These are phyloP conservation scores for Plantago elongata DNA, from an alignment of 257 asterid species.

Conservation along the genomic window DNA sequence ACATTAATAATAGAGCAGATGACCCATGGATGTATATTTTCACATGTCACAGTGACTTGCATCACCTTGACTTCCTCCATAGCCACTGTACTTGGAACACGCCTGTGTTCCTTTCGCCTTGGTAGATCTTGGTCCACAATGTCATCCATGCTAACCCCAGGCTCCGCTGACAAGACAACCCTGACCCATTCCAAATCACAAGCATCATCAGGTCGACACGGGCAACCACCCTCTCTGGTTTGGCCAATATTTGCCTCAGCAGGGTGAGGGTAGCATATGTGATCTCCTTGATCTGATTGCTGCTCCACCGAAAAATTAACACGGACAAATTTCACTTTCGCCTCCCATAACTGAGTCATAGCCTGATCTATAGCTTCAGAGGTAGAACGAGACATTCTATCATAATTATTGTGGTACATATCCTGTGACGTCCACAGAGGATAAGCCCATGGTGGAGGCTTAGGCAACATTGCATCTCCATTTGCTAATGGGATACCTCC, in stretches of 20 bases:
- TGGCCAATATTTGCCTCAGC: constrained; percentile 31
- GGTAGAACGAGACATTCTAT: constrained; percentile 84
- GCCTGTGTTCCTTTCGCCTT: constrained; percentile 91
- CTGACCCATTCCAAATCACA: constrained; percentile 44
- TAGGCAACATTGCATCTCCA: constrained; percentile 90
- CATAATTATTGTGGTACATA: constrained; percentile 67
- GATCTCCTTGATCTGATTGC: constrained; percentile 19
- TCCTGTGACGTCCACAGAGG: constrained; percentile 84
- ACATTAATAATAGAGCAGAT: constrained; percentile 5
- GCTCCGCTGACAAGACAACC: constrained; percentile 69
- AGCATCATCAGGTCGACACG: constrained; percentile 37
- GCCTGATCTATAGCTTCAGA: constrained; percentile 99
- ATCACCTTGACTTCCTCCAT: constrained; percentile 96
- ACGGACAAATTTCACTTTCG: constrained; percentile 62
- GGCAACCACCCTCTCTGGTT: constrained; percentile 40
- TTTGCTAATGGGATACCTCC: constrained; percentile 98
- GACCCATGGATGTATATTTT: constrained; percentile 1
- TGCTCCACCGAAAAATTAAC: constrained; percentile 66
- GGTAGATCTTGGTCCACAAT: constrained; percentile 87
- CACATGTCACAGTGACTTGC: constrained; percentile 7
- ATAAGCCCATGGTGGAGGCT: constrained; percentile 99
- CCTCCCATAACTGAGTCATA: constrained; percentile 89
- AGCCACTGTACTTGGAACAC: constrained; percentile 98
- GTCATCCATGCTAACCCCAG: constrained; percentile 96
- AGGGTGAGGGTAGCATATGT: constrained; percentile 8